Base-by-base conservation (phyloP, 176 grass and related monocot genomes). In the Typha latifolia region DNA sequence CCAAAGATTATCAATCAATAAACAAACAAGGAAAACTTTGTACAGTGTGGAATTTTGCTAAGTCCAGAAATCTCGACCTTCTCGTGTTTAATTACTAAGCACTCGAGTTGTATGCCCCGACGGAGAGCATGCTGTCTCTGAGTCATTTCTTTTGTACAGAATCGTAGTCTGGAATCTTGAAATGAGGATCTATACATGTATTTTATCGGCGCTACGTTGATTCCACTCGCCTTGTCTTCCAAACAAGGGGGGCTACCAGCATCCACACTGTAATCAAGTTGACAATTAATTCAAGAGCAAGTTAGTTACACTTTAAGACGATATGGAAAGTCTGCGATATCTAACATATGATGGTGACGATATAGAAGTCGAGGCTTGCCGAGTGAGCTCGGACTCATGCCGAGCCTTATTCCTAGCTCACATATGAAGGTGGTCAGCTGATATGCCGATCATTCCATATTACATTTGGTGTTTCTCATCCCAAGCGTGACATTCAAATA, bases 231-330 rank as follows among this genome's bases (percentile, higher is more conserved):
- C 66, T 78, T 16, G 32, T 81, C 77, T 75, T 91, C 88, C 83
- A 86, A 57, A 91, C 75, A 18, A 91, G 24, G 0, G 83, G 84
- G 1, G 84, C 88, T 32, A 81, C 47, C 69, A 91, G 31, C 88
- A 86, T 84, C 88, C 88, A 86, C 32, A 86, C 88, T 86, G 74
- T 70, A 84, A 47, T 43, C 37, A 43, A 43, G 37, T 43, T 43
- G 10, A 43, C 0, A 43, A 43, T 43, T 43, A 43, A 9, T 43
- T 43, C 37, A 43, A 43, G 8, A 43, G 9, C 0, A 43, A 0
- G 9, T 6, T 43, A 0, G 9, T 6, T 43, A 43, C 37, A 43
- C 37, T 43, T 43, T 43, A 43, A 1, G 37, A 10, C 9, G 37
- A 43, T 43, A 32, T 0, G 14, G 49, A 62, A 72, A 62, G 53